Conservation (phyloP, 495 filamentous ascomycete species). For the Mycothermus thermophilus region DNA sequence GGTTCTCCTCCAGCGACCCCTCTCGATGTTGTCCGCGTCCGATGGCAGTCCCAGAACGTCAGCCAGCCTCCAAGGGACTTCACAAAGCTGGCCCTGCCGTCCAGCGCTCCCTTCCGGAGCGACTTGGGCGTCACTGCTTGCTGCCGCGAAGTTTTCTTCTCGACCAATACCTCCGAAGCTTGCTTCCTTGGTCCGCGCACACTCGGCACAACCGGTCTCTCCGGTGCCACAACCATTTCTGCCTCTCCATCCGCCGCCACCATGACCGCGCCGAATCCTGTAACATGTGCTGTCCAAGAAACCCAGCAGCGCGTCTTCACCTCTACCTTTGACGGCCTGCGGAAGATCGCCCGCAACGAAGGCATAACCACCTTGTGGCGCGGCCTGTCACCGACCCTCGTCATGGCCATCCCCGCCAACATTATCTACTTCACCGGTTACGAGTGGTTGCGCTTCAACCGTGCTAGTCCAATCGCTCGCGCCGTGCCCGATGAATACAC, state of each 20-base stretch:
- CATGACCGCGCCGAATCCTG: too few species aligned
- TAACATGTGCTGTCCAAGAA: constrained; percentile 86
- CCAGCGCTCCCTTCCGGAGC: constrained; percentile 44
- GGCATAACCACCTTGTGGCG: constrained; percentile 80
- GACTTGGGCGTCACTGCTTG: constrained; percentile 89
- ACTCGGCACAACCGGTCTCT: constrained; percentile 15
- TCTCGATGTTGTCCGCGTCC: constrained; percentile 90
- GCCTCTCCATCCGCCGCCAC: too few species aligned
- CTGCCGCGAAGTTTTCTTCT: constrained; percentile 94
- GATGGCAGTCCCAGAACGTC: constrained; percentile 66
- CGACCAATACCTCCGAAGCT: constrained; percentile 68
- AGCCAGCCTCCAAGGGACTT: constrained; percentile 32
- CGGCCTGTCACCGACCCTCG: constrained; percentile 77
- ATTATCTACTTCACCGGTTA: constrained; percentile 99
- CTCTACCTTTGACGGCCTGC: constrained; percentile 80
- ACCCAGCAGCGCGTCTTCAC: constrained; percentile 68
- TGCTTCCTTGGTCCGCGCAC: constrained; percentile 49
- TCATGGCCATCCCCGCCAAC: constrained; percentile 90
- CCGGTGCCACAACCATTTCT: constrained; percentile 31
- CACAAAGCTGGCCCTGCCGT: constrained; percentile 29
- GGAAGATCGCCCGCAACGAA: constrained; percentile 94
- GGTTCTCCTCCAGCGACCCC: constrained; percentile 62
- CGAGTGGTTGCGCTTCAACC: constrained; percentile 71
- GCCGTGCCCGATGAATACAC: constrained; percentile 51
- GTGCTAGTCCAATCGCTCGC: constrained; percentile 50